Evolutionary conservation across 1,284 basidiomycete species (phyloP), one percentile per base, ranked within the genome.

Genomic region (Austroboletus olivaceoglutinosus): DNA sequence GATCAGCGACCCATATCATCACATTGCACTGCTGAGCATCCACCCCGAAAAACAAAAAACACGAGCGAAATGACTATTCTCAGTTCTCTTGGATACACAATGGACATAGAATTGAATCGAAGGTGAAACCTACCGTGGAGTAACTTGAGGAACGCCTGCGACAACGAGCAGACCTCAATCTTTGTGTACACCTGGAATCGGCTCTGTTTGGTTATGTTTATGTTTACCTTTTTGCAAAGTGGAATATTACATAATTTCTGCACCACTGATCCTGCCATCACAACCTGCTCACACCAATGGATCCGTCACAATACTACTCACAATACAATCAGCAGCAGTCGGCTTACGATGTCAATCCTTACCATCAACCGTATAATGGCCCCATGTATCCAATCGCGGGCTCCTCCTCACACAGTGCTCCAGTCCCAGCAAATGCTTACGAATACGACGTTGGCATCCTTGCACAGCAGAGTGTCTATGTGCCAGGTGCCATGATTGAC

Each of bases 401-500:
- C 22, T 72, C 81, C 27, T 80, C 84, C 5, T 83, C 85, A 12
- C 86, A 89, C 63, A 79, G 64, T 50, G 86, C 87, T 1, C 88
- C 87, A n/a, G 85, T 91, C 11, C 89, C 89, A 37, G 85, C 89
- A n/a, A 92, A 92, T 62, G 89, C 89, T 16, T 91, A 91, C 67
- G 89, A 92, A 67, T 92, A 92, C 63, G 89, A 92, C 68, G 89
- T 92, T 41, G 89, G 89, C 21, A 90, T 91, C 51, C 76, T 91
- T 40, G 89, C 89, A 7, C 89, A 92, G 64, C 89, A 91, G 68
- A 90, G 87, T 67, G 89, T 90, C 40, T 92, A 92, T 67, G 90
- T 92, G 27, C 89, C 89, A 16, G 90, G 90, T 19, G 89, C 90
- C 16, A 88, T 88, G 81, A 86, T 89, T 44, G 89, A 91, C 61